Percentiles rank a stretch among this genome's conserved stretches.
phyloP scores from a whole-genome alignment of 495 filamentous ascomycete species.

The Penicillium lividum region DNA sequence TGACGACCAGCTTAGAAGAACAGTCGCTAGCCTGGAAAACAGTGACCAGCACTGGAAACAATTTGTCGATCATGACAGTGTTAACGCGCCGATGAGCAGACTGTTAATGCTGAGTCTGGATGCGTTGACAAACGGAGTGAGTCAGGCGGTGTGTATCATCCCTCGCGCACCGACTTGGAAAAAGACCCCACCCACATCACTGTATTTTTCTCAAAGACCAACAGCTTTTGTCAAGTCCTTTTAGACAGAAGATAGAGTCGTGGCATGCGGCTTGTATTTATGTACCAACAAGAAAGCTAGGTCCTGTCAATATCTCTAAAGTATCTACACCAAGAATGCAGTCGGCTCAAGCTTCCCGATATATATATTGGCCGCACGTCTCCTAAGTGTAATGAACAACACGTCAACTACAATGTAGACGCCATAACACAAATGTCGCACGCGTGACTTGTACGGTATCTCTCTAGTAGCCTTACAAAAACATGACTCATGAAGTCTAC shows the following conservation, averaged over 20 bases:
- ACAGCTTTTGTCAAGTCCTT: slow-evolving; percentile 3
- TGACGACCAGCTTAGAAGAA: not conserved
- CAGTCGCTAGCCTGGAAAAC: not conserved
- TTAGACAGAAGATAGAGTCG: not conserved
- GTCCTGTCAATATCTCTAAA: not conserved
- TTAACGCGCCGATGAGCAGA: slow-evolving; percentile 3
- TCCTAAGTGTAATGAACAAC: not conserved
- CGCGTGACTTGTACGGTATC: not conserved
- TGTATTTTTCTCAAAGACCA: slow-evolving; percentile 1
- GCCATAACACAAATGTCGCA: not conserved
- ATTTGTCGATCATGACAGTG: slow-evolving; percentile 1
- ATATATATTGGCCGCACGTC: slow-evolving; percentile 1
- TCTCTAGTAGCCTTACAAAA: not conserved
- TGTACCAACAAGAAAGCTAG: slow-evolving; percentile 1
- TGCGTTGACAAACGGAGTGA: slow-evolving; percentile 1
- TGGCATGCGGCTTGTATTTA: not conserved
- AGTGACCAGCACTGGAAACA: slow-evolving; percentile 3
- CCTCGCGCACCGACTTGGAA: slow-evolving; percentile 1
- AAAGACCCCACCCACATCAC: slow-evolving; percentile 5
- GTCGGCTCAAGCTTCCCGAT: not conserved
- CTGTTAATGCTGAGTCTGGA: slow-evolving; percentile 4
- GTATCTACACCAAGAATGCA: not conserved
- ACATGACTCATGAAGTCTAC: not conserved
- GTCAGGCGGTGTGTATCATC: slow-evolving; percentile 4
- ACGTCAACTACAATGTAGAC: not conserved